Conservation (phyloP, 116 monocot genomes). For the Zostera marina region DNA sequence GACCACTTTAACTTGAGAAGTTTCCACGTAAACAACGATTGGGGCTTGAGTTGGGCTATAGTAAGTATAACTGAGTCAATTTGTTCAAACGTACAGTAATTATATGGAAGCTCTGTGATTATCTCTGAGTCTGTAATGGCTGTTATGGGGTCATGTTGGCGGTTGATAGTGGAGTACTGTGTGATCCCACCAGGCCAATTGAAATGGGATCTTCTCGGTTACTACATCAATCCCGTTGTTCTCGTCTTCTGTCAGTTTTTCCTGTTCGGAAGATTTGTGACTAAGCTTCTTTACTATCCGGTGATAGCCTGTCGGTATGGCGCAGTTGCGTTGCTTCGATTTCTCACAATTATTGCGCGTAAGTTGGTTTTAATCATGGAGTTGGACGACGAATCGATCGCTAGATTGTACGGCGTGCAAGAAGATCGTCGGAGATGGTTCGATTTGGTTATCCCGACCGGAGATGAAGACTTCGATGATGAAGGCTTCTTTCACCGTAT, state of each 20-base stretch:
- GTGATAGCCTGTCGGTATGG: neutral
- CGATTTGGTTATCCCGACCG: conserved; percentile 1
- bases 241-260: conserved; percentile 6
- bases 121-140: conserved; percentile 10
- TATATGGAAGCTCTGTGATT: too few species aligned
- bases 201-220: conserved; percentile 9
- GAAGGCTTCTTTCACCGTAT: conserved; percentile 3
- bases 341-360: too few species aligned
- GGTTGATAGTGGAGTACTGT: conserved; percentile 2
- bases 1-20: too few species aligned
- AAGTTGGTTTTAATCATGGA: conserved; percentile 2
- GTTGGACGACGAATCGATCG: conserved; percentile 10
- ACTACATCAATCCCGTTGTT: conserved; percentile 11
- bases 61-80: too few species aligned
- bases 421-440: conserved; percentile 2
- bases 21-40: too few species aligned
- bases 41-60: too few species aligned
- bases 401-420: neutral
- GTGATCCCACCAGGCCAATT: conserved; percentile 3
- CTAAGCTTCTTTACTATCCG: neutral
- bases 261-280: neutral
- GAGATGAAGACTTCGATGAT: neutral
- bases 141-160: conserved; percentile 7
- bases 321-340: neutral
- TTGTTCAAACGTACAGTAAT: too few species aligned